These are phyloP conservation scores for Chernovozyma sophiae-reginae DNA, from an alignment of 1,139 yeast species.

Conservation along the genomic window DNA sequence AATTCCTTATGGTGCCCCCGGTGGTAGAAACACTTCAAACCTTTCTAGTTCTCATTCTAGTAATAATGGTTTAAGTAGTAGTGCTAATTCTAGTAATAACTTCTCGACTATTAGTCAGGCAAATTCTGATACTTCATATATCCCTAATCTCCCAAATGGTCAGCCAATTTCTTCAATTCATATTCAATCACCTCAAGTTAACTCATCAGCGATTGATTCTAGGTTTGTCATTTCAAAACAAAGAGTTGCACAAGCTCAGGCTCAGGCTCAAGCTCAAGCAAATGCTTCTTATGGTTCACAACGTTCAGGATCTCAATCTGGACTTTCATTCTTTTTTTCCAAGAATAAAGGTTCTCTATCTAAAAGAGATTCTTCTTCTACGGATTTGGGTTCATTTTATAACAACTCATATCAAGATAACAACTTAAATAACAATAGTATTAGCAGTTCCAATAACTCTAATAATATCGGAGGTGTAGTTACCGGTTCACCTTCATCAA, in stretches of 20 bases:
- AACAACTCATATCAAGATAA: conserved; percentile 38
- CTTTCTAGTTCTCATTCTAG: conserved; percentile 11
- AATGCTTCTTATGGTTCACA: conserved; percentile 30
- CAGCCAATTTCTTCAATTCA: conserved; percentile 58
- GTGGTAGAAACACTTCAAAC: conserved; percentile 21
- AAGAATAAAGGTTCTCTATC: conserved; percentile 27
- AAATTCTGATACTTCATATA: conserved; percentile 16
- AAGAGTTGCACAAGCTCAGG: conserved; percentile 58
- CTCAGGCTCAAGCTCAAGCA: conserved; percentile 23
- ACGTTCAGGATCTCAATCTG: conserved; percentile 43
- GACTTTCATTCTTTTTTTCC: conserved; percentile 44
- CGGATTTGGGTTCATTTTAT: conserved; percentile 45
- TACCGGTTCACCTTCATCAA: conserved; percentile 36
- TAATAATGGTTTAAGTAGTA: conserved; percentile 3
- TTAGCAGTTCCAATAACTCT: neutral
- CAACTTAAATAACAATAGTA: conserved; percentile 8
- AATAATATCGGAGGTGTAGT: conserved; percentile 10
- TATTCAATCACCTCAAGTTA: conserved; percentile 65
- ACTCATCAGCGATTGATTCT: conserved; percentile 55
- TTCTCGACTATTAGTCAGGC: no score
- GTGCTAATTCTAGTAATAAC: conserved; percentile 1
- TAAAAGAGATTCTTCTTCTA: conserved; percentile 25
- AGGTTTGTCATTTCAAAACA: conserved; percentile 72
- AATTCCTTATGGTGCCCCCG: conserved; percentile 74
- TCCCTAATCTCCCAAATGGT: conserved; percentile 48